These are phyloP conservation scores for Pseudevernia furfuracea DNA, from an alignment of 495 filamentous ascomycete genomes.

Conservation along the genomic window DNA sequence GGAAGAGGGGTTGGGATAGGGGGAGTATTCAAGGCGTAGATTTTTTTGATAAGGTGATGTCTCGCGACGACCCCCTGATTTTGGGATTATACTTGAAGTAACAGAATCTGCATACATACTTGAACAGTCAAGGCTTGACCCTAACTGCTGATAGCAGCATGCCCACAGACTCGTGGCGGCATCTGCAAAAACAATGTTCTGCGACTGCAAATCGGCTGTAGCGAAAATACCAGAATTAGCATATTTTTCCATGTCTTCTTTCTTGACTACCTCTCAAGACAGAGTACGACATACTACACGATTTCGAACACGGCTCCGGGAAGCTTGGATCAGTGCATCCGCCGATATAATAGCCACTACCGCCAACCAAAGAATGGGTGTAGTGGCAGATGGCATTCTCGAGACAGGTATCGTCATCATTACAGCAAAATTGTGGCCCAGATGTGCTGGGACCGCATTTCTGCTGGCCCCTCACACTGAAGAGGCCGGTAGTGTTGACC, in stretches of 20 bases:
- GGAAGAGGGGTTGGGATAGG: neutral
- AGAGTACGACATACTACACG: neutral
- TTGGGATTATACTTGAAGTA: neutral
- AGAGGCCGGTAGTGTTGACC: neutral
- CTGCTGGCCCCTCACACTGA: neutral
- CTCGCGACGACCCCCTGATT: neutral
- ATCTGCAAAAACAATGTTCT: neutral
- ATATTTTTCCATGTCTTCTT: too few species aligned
- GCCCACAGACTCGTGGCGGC: neutral
- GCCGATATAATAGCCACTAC: neutral
- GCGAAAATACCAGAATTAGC: too few species aligned
- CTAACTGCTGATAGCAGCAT: neutral
- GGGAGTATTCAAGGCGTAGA: neutral
- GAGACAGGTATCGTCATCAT: neutral
- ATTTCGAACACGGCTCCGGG: neutral
- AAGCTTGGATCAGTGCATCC: neutral
- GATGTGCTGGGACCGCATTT: neutral
- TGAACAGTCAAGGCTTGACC: neutral
- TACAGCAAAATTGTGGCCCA: neutral
- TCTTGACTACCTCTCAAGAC: neutral
- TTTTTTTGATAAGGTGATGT: too few species aligned
- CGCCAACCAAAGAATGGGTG: neutral
- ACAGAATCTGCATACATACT: neutral
- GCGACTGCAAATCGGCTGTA: neutral
- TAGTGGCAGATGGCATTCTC: neutral